Conservation (phyloP, 371 early-diverging fungal species). For the Apophysomyces ossiformis region DNA sequence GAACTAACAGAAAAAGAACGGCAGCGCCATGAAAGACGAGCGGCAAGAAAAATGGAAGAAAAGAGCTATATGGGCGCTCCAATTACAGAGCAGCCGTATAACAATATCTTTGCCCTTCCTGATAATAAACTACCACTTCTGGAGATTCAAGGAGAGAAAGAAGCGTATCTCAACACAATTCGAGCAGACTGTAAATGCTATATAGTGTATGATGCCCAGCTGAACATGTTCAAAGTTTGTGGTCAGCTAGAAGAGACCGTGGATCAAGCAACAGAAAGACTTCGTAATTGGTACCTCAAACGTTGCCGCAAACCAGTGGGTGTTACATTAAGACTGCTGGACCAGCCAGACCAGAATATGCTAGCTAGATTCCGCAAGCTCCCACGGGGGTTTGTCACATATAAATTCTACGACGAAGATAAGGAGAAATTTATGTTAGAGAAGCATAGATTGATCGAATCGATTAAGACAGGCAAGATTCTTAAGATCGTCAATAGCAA, state of each 20-base stretch:
- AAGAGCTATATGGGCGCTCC: slow-evolving; percentile 39
- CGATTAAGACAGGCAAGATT: slow-evolving; percentile 24
- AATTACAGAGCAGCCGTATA: slow-evolving; percentile 24
- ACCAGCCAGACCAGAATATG: slow-evolving; percentile 32
- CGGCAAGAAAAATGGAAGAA: slow-evolving; percentile 29
- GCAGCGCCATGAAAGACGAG: slow-evolving; percentile 30
- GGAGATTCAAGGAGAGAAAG: slow-evolving; percentile 35
- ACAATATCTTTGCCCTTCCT: slow-evolving; percentile 32
- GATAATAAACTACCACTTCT: slow-evolving; percentile 23
- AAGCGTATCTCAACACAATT: slow-evolving; percentile 37
- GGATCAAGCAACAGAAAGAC: slow-evolving; percentile 25
- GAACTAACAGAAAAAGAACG: slow-evolving; percentile 43
- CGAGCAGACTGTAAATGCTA: slow-evolving; percentile 43
- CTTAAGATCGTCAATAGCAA: slow-evolving; percentile 6
- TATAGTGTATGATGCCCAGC: slow-evolving; percentile 31
- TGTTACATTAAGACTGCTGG: slow-evolving; percentile 22
- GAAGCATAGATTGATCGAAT: slow-evolving; percentile 30
- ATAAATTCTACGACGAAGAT: slow-evolving; percentile 14
- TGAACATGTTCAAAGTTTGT: slow-evolving; percentile 19
- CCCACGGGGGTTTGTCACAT: slow-evolving; percentile 28
- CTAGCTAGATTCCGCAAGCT: slow-evolving; percentile 22
- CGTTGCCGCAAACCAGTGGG: slow-evolving; percentile 23
- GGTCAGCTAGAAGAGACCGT: slow-evolving; percentile 30
- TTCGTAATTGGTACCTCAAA: slow-evolving; percentile 49
- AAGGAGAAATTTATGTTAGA: slow-evolving; percentile 21